Percentiles rank a stretch among this genome's conserved stretches.
These are phyloP conservation scores for Fusarium devonianum DNA, from an alignment of 2,329 filamentous ascomycete species.

Conservation along the genomic window DNA sequence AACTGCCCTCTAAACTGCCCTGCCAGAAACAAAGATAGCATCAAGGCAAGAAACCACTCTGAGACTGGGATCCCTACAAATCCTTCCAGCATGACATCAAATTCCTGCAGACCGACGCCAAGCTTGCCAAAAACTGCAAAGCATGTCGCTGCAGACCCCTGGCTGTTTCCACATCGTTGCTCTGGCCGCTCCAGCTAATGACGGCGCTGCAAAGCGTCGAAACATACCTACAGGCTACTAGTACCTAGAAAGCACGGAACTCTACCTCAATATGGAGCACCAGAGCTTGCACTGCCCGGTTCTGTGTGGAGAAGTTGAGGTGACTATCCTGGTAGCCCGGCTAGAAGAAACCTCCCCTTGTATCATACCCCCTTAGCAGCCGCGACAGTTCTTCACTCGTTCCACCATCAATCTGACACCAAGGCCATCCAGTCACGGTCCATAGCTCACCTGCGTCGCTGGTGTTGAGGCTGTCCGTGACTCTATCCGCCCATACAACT, in stretches of 20 bases:
- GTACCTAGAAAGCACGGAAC: slow-evolving; percentile 16
- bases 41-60: slow-evolving; percentile 7
- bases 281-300: slow-evolving; percentile 4
- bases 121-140: background rate
- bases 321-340: slow-evolving; percentile 15
- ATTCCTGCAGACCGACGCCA: slow-evolving; percentile 4
- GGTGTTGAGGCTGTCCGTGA: background rate
- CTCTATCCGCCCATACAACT: background rate
- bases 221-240: no score
- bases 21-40: slow-evolving; percentile 23
- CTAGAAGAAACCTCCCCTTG: slow-evolving; percentile 12
- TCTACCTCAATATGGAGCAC: slow-evolving; percentile 7
- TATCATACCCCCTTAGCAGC: background rate
- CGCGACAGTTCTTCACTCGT: slow-evolving; percentile 6
- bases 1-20: slow-evolving; percentile 1
- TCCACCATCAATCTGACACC: slow-evolving; percentile 16
- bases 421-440: background rate
- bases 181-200: slow-evolving; percentile 3
- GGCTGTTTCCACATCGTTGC: background rate
- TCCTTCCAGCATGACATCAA: slow-evolving; percentile 20
- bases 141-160: slow-evolving; percentile 1
- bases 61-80: slow-evolving; percentile 21
- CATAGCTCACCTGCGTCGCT: background rate
- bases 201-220: slow-evolving; percentile 20
- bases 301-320: slow-evolving; percentile 3